Percentiles rank a stretch among this genome's conserved stretches.
phyloP scores from a whole-genome alignment of 306 rosid genomes.

The Alnus rubra region DNA sequence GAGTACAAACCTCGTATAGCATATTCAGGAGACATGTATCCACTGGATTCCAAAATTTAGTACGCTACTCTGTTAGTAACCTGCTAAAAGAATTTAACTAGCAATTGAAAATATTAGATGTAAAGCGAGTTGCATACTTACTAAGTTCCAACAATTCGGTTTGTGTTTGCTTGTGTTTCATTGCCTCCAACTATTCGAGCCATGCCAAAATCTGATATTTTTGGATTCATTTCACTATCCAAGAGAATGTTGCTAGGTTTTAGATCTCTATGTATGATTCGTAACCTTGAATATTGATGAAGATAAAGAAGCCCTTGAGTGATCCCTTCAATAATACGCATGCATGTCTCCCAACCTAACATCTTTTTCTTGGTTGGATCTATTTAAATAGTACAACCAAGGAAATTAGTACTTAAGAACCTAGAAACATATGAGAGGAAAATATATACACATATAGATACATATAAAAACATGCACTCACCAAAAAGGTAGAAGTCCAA shows the following conservation, averaged over 20 bases:
- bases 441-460: too few species aligned
- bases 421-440: background rate
- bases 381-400: background rate
- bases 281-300: background rate
- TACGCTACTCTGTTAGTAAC: too few species aligned
- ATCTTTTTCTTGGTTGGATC: background rate
- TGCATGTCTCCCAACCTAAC: background rate
- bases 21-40: too few species aligned
- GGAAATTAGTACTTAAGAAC: background rate
- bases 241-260: background rate
- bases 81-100: too few species aligned
- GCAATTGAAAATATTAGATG: background rate
- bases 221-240: slow-evolving; percentile 4
- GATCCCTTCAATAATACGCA: background rate
- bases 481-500: background rate
- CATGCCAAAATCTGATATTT: background rate
- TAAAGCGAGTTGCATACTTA: background rate
- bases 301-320: background rate
- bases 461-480: background rate
- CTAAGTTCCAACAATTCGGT: background rate
- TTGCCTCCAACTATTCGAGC: background rate
- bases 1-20: too few species aligned
- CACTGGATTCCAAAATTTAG: too few species aligned
- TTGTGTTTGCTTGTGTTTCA: background rate
- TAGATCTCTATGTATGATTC: background rate